phyloP scores from a whole-genome alignment of 129 eudicot genomes.

The Scalesia atractyloides region DNA sequence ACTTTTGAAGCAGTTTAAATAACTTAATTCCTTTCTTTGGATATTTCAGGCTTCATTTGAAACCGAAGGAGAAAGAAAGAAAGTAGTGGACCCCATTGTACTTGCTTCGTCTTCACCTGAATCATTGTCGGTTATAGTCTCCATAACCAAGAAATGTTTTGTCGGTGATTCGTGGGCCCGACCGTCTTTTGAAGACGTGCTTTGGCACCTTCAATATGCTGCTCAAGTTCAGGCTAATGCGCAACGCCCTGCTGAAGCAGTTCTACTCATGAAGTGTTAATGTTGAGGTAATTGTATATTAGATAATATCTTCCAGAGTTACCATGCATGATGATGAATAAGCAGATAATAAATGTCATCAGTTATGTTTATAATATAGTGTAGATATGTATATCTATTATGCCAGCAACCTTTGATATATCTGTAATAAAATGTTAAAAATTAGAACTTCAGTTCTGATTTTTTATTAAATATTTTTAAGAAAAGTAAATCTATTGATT shows the following conservation, averaged over 20 bases:
- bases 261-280: constrained; percentile 33
- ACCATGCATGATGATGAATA: constrained; percentile 12
- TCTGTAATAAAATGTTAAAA: not conserved
- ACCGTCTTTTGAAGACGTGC: constrained; percentile 68
- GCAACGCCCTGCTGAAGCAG: constrained; percentile 37
- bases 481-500: too few species aligned
- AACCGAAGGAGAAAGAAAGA: constrained; percentile 42
- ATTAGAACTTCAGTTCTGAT: not conserved
- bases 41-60: constrained; percentile 47
- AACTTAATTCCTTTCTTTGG: not conserved
- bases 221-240: constrained; percentile 60
- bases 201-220: constrained; percentile 75
- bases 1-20: not conserved
- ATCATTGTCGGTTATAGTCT: constrained; percentile 52
- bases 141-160: constrained; percentile 63
- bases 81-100: constrained; percentile 58
- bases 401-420: not conserved
- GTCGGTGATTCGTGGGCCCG: constrained; percentile 54
- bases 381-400: not conserved
- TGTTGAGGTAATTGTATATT: constrained; percentile 19
- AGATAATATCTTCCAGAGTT: constrained; percentile 12
- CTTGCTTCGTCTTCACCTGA: constrained; percentile 52
- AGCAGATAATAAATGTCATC: constrained; percentile 17
- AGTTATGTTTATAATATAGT: not conserved
- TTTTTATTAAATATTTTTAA: not conserved